Evolutionary conservation across 176 grass and related monocot species (phyloP).

Genomic region (Saccharum spontaneum): DNA sequence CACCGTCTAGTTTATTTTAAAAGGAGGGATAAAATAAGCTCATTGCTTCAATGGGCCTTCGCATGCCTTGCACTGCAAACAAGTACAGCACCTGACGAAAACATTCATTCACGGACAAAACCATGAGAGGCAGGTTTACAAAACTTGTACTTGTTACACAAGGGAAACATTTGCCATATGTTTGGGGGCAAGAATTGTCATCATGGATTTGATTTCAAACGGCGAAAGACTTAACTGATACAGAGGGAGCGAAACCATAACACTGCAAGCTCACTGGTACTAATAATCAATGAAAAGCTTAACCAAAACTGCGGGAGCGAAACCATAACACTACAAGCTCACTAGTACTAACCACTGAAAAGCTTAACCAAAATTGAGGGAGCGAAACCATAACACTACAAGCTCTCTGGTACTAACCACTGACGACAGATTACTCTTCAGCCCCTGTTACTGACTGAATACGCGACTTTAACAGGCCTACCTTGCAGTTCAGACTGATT

Average conservation of each 20-base stretch:
- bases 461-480: slow-evolving; percentile 75
- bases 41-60: no score
- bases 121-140: background rate
- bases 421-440: slow-evolving; percentile 34
- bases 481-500: slow-evolving; percentile 68
- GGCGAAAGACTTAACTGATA: no score
- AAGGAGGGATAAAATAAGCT: no score
- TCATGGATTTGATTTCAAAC: background rate
- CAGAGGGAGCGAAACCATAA: no score
- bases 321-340: no score
- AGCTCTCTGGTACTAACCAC: background rate
- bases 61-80: background rate
- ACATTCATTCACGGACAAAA: background rate
- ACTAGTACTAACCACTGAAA: no score
- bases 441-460: slow-evolving; percentile 66
- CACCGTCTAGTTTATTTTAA: background rate
- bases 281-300: no score
- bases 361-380: background rate
- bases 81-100: background rate
- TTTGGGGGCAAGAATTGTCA: background rate
- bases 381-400: background rate
- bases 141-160: background rate
- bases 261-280: no score
- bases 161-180: background rate
- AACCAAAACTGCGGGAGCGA: no score